phyloP scores from a whole-genome alignment of 2,329 filamentous ascomycete species.

The Lachnum nothofagi region DNA sequence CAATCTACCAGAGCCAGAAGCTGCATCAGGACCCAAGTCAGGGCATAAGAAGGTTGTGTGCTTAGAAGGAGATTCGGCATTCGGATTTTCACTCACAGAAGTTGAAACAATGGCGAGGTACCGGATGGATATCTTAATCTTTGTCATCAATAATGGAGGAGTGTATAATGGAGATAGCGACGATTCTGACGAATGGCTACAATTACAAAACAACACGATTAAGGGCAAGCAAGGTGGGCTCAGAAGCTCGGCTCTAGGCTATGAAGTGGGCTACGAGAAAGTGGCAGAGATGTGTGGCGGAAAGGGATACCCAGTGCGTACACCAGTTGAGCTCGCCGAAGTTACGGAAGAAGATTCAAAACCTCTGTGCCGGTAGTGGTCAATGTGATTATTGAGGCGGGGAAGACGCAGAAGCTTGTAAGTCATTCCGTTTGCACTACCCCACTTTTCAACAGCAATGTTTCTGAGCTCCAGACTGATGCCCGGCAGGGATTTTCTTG shows the following conservation, averaged over 20 bases:
- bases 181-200: slow-evolving; percentile 39
- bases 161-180: slow-evolving; percentile 43
- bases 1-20: slow-evolving; percentile 40
- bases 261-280: slow-evolving; percentile 51
- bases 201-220: slow-evolving; percentile 38
- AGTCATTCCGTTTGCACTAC: slow-evolving; percentile 10
- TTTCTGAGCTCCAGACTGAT: slow-evolving; percentile 4
- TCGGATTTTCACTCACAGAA: slow-evolving; percentile 51
- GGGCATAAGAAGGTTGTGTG: slow-evolving; percentile 48
- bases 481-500: slow-evolving; percentile 28
- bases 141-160: slow-evolving; percentile 52
- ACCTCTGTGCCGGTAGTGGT: slow-evolving; percentile 45
- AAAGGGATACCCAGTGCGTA: slow-evolving; percentile 46
- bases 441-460: not conserved
- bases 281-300: slow-evolving; percentile 51
- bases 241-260: slow-evolving; percentile 46
- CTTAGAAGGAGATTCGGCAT: slow-evolving; percentile 51
- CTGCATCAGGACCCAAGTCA: slow-evolving; percentile 23
- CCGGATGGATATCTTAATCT: slow-evolving; percentile 49
- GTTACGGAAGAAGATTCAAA: slow-evolving; percentile 47
- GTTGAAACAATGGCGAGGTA: slow-evolving; percentile 53
- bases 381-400: slow-evolving; percentile 52
- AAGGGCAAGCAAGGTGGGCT: slow-evolving; percentile 34
- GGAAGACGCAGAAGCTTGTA: slow-evolving; percentile 38
- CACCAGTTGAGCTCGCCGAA: slow-evolving; percentile 44